Evolutionary conservation across 1,284 basidiomycete species (phyloP).

Genomic region (Apiotrichum brassicae): DNA sequence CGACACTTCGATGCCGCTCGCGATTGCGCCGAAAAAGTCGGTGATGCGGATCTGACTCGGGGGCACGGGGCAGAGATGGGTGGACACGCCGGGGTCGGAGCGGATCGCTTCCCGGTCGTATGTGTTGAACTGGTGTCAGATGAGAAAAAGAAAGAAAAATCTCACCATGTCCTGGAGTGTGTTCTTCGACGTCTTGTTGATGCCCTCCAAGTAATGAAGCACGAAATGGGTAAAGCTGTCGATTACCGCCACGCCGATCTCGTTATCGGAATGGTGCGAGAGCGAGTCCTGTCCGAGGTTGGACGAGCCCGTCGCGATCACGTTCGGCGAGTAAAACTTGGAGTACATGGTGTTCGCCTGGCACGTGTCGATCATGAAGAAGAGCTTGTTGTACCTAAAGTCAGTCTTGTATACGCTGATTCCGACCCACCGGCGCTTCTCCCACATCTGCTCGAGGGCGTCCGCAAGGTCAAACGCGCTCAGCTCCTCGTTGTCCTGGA

Average conservation of each 20-base stretch:
- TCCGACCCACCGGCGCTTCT: constrained; percentile 74
- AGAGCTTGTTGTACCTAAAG: constrained; percentile 83
- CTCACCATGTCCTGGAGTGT: constrained; percentile 79
- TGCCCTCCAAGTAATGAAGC: constrained; percentile 81
- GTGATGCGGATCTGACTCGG: constrained; percentile 71
- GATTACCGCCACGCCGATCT: constrained; percentile 92
- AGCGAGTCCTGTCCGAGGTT: constrained; percentile 87
- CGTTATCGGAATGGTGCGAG: constrained; percentile 89
- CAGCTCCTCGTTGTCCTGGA: constrained; percentile 98
- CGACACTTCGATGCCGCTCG: constrained; percentile 66
- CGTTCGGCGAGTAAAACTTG: constrained; percentile 91
- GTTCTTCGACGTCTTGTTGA: constrained; percentile 78
- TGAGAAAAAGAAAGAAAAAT: too few relatives aligned
- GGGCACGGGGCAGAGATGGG: constrained; percentile 63
- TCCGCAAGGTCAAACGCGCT: constrained; percentile 93
- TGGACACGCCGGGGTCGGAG: constrained; percentile 80
- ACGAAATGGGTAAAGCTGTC: constrained; percentile 92
- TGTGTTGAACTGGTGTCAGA: constrained; percentile 67
- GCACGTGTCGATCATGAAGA: constrained; percentile 98
- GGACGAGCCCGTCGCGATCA: constrained; percentile 88
- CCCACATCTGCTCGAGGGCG: constrained; percentile 96
- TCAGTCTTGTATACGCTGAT: too few relatives aligned
- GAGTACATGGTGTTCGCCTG: constrained; percentile 95
- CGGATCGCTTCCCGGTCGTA: constrained; percentile 70
- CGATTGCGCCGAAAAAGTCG: constrained; percentile 92